A percentile compares a stretch with the other conserved stretches of the same genome.
phyloP scores from a whole-genome alignment of 352 stramenopile species.

The Phytophthora ramorum region DNA sequence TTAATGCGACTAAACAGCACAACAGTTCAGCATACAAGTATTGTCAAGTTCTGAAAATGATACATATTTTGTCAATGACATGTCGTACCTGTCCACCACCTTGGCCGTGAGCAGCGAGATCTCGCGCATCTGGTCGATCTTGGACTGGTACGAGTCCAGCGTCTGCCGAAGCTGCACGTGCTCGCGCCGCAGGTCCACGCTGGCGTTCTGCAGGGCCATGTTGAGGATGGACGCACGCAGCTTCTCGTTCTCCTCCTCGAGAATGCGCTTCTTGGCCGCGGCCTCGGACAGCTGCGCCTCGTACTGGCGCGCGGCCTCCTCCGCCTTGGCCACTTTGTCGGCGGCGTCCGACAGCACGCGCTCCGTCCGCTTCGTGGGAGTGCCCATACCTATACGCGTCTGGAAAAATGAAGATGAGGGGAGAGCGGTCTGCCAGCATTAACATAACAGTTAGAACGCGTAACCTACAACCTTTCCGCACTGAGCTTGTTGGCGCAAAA shows the following conservation, averaged over 20 bases:
- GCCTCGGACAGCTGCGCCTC: constrained; percentile 56
- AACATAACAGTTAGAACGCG: constrained; percentile 1
- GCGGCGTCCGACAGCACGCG: constrained; percentile 76
- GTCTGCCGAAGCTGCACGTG: constrained; percentile 87
- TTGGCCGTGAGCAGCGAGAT: constrained; percentile 86
- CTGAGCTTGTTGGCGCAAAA: background rate
- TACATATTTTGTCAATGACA: constrained; percentile 2
- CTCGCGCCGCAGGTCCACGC: constrained; percentile 79
- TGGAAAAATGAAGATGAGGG: constrained; percentile 1
- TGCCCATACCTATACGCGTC: constrained; percentile 48
- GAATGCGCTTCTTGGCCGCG: constrained; percentile 70
- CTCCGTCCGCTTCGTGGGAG: constrained; percentile 56
- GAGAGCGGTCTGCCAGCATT: background rate
- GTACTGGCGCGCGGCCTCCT: constrained; percentile 68
- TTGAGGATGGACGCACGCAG: constrained; percentile 78
- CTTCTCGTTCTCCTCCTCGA: constrained; percentile 87
- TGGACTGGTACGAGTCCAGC: constrained; percentile 88
- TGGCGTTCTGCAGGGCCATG: constrained; percentile 81
- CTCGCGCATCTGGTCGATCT: constrained; percentile 90
- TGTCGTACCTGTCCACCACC: constrained; percentile 80
- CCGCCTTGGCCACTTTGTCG: constrained; percentile 75
- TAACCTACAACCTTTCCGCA: background rate
- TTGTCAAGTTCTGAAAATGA: constrained; percentile 7
- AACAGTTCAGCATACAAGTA: constrained; percentile 24
- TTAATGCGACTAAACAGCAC: constrained; percentile 72